Evolutionary conservation across 2,329 filamentous ascomycete species (phyloP).

Genomic region (Xylariaceae sp.): DNA sequence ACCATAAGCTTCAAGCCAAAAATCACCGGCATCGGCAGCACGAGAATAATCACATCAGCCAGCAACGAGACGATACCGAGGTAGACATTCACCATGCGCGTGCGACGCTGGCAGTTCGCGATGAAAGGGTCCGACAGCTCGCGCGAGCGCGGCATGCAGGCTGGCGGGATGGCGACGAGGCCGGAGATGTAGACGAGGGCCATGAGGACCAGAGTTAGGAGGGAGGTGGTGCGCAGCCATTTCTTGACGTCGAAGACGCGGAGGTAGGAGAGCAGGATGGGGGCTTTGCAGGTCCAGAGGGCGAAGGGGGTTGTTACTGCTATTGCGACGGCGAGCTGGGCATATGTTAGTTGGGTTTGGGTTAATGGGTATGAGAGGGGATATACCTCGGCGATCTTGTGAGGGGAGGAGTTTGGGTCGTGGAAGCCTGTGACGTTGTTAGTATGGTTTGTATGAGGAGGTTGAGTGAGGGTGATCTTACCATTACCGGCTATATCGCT

Average conservation of each 20-base stretch:
- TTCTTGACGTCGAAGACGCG: conserved; percentile 18
- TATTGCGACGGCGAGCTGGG: conserved; percentile 14
- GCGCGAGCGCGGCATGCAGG: conserved; percentile 14
- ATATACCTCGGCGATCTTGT: conserved; percentile 14
- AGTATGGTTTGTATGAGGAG: background rate
- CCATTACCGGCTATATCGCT: conserved; percentile 17
- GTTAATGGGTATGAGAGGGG: too few relatives aligned
- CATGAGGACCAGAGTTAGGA: conserved; percentile 10
- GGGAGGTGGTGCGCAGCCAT: conserved; percentile 13
- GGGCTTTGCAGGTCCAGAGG: conserved; percentile 20
- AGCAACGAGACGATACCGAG: conserved; percentile 13
- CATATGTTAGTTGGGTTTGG: background rate
- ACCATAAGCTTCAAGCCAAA: conserved; percentile 15
- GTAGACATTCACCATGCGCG: conserved; percentile 12
- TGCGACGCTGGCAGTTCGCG: conserved; percentile 10
- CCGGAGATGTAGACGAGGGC: conserved; percentile 7
- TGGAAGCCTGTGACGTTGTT: conserved; percentile 15
- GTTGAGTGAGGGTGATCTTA: background rate
- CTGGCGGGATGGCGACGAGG: conserved; percentile 10
- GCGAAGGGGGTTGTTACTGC: conserved; percentile 10
- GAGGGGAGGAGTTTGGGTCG: conserved; percentile 6
- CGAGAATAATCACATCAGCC: conserved; percentile 16
- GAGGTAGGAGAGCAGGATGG: conserved; percentile 18
- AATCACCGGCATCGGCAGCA: conserved; percentile 17
- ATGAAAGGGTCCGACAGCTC: conserved; percentile 9